Conservation (phyloP, 805 yeast genomes). For the Pichia membranifaciens region DNA sequence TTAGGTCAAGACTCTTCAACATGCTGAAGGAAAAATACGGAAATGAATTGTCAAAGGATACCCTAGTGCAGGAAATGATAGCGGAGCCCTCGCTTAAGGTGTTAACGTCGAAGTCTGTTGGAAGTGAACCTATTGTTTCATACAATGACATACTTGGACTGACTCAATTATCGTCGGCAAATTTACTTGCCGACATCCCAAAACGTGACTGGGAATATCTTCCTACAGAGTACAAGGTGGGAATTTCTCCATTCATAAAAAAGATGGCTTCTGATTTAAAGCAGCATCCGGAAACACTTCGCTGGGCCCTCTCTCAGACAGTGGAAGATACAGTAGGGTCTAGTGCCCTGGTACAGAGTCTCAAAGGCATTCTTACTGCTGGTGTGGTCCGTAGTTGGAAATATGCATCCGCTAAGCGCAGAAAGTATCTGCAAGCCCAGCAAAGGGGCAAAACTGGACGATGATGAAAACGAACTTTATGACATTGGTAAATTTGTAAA, state of each 20-base stretch:
- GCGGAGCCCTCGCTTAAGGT: slow-evolving; percentile 2
- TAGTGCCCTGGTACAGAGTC: slow-evolving; percentile 71
- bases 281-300: not conserved
- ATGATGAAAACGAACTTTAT: no score
- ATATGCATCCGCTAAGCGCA: slow-evolving; percentile 71
- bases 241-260: slow-evolving; percentile 1
- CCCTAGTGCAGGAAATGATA: slow-evolving; percentile 25
- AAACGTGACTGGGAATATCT: slow-evolving; percentile 31
- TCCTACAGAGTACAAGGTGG: slow-evolving; percentile 19
- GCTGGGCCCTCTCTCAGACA: slow-evolving; percentile 19
- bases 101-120: slow-evolving; percentile 11
- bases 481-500: no score
- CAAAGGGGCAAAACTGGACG: not conserved
- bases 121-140: not conserved
- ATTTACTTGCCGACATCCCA: slow-evolving; percentile 20
- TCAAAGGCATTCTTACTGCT: slow-evolving; percentile 84
- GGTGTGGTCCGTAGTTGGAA: slow-evolving; percentile 65
- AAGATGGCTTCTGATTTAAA: not conserved
- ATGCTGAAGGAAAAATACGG: slow-evolving; percentile 20
- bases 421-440: slow-evolving; percentile 25
- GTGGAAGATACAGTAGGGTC: slow-evolving; percentile 52
- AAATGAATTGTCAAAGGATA: slow-evolving; percentile 24
- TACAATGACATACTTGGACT: slow-evolving; percentile 8
- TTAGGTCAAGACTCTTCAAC: slow-evolving; percentile 36
- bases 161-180: slow-evolving; percentile 19